Evolutionary conservation across 75 land plant genomes (phyloP), one percentile per base, ranked within the genome.

Genomic region (Picea glauca): DNA sequence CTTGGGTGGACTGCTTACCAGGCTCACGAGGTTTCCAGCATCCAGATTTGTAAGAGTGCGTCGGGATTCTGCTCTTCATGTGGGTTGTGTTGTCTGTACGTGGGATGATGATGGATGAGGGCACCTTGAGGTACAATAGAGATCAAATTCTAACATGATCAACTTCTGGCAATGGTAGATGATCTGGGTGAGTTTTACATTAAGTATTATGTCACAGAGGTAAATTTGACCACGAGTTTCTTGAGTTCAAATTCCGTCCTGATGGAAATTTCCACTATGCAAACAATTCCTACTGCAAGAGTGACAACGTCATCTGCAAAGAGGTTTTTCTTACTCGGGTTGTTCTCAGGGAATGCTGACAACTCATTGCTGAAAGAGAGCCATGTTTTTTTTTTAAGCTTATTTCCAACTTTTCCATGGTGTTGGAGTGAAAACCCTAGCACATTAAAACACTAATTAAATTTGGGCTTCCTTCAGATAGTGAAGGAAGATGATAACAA

Each of bases 151-250:
- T n/a, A n/a, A n/a, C n/a, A n/a, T n/a, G n/a, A n/a, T n/a, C n/a
- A n/a, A n/a, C n/a, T n/a, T n/a, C n/a, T n/a, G 26, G 26, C 33
- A 58, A 57, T 58, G 15, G 58, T 74, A 60, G 89, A 83, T 21
- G 92, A 87, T 17, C 26, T 80, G 0, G 87, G 83, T 13, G 95
- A 93, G 91, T 91, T 96, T 83, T 96, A 93, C n/a, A n/a, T n/a
- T n/a, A n/a, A n/a, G n/a, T n/a, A n/a, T n/a, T n/a, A n/a, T n/a
- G n/a, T n/a, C n/a, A n/a, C n/a, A n/a, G n/a, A n/a, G n/a, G n/a
- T n/a, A n/a, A n/a, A 80, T 96, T 96, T 86, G 96, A 94, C 6
- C 98, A 96, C 81, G 96, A 96, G 89, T 96, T 96, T 72, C 81
- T 96, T 63, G 98, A 96, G 87, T 96, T 96, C 83, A 94, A 96